Base-by-base conservation (phyloP, 495 filamentous ascomycete species). In the Neurospora sp. region DNA sequence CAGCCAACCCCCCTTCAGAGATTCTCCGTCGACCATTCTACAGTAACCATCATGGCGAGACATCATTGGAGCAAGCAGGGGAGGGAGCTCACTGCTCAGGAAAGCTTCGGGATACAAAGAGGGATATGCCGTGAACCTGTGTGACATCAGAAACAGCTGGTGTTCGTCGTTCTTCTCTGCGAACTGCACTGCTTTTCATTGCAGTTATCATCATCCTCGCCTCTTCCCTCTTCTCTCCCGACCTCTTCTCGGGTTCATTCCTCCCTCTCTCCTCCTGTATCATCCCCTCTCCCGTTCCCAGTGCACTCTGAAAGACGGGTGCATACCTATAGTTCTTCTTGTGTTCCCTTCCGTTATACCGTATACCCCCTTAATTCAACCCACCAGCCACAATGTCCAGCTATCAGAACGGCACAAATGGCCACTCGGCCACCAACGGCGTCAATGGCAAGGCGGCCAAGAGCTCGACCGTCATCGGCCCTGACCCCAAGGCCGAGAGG, bases 331-430 rank as follows among this genome's bases (percentile, higher is more conserved):
- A 4, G 5, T 14, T 35, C 12, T 35, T 35, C 4, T 4, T 62
- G 54, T 18, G 54, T 18, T 16, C 6, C 6, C 14, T 18, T 62
- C 54, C 54, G 18, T 62, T 18, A 35, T 62, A 62, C 23, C 11
- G 12, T 9, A 31, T 14, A 16, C 48, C 20, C 46, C 44, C 6
- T 46, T 14, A 11, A 27, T 18, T 31, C 40, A 5, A 4, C 12
- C 9, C 27, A 59, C 44, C 35, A 23, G 31, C 18, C 46, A 42
- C 73, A 12, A 77, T 77, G 76, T 70, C 74, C 7, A 71, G 42
- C 40, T 74, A 76, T 41, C 54, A 35, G 12, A 74, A 74, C 20
- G 73, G 73, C 23, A 41, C 46, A 27, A 73, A 73, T 12, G 41
- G 70, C 38, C 35, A 31, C 2, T 72, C 35, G 31, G 27, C 62